phyloP scores from a whole-genome alignment of 805 yeast genomes.

The Nakazawaea laoshanensis region DNA sequence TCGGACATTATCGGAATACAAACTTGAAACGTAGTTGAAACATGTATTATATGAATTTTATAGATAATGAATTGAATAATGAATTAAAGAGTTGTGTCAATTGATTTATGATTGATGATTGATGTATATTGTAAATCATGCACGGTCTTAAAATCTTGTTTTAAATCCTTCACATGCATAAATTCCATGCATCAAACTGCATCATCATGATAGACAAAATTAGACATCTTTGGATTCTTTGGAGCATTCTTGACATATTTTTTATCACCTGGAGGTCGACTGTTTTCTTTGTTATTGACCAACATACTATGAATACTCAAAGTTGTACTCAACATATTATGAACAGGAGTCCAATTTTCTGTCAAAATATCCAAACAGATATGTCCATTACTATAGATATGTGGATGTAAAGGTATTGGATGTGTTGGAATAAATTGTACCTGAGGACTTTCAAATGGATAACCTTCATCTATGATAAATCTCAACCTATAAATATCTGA shows the following conservation, averaged over 20 bases:
- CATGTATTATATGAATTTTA: too few relatives aligned
- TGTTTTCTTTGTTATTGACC: slow-evolving; percentile 32
- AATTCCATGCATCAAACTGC: too few relatives aligned
- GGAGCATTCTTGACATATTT: slow-evolving; percentile 47
- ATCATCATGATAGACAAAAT: slow-evolving; percentile 58
- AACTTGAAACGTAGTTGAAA: too few relatives aligned
- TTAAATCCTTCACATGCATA: too few relatives aligned
- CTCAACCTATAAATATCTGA: slow-evolving; percentile 31
- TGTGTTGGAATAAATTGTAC: slow-evolving; percentile 35
- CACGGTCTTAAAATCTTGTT: too few relatives aligned
- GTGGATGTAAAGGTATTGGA: slow-evolving; percentile 62
- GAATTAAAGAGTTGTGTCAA: too few relatives aligned
- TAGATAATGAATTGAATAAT: too few relatives aligned
- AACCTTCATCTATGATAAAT: slow-evolving; percentile 32
- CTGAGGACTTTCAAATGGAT: slow-evolving; percentile 54
- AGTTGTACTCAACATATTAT: slow-evolving; percentile 36
- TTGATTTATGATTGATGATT: too few relatives aligned
- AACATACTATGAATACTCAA: slow-evolving; percentile 62
- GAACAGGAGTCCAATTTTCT: slow-evolving; percentile 61
- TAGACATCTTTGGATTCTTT: slow-evolving; percentile 39
- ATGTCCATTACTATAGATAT: slow-evolving; percentile 68
- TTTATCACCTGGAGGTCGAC: slow-evolving; percentile 52
- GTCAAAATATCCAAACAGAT: slow-evolving; percentile 66
- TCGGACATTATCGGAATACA: too few relatives aligned
- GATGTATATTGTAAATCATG: too few relatives aligned